Conservation (phyloP, 768 basidiomycete genomes). For the Galerina sulciceps region DNA sequence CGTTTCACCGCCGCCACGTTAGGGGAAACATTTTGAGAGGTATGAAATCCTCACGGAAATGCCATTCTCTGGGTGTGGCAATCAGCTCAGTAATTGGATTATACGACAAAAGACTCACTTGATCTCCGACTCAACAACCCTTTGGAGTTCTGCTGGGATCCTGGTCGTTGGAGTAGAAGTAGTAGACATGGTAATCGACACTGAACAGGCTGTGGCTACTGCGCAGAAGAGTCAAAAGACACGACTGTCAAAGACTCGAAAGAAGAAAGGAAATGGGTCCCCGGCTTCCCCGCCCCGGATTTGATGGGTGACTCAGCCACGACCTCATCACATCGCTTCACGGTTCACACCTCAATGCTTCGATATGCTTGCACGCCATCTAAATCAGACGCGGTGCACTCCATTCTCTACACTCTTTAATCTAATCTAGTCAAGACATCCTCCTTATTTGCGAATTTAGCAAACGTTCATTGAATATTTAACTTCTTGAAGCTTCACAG, state of each 20-base stretch:
- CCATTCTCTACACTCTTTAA: too few relatives aligned
- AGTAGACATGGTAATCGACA: not conserved
- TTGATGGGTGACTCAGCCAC: too few relatives aligned
- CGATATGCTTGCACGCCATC: too few relatives aligned
- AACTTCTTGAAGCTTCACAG: too few relatives aligned
- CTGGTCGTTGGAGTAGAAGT: not conserved
- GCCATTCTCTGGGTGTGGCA: constrained; percentile 63
- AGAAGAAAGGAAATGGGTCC: not conserved
- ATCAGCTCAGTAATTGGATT: not conserved
- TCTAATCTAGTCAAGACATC: too few relatives aligned
- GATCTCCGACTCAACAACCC: constrained; percentile 63
- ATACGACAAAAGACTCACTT: constrained; percentile 44
- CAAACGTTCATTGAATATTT: too few relatives aligned
- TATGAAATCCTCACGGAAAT: constrained; percentile 60
- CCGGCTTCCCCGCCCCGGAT: too few relatives aligned
- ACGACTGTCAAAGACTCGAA: not conserved
- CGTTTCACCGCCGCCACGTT: not conserved
- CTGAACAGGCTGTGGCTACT: not conserved
- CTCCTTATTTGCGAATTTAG: too few relatives aligned
- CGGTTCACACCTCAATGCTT: too few relatives aligned
- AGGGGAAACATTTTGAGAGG: not conserved
- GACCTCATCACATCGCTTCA: too few relatives aligned
- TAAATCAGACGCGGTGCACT: too few relatives aligned
- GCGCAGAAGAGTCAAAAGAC: not conserved
- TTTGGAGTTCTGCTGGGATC: constrained; percentile 51